A percentile compares a stretch with the other conserved stretches of the same genome.
Conservation (phyloP, 2,329 filamentous ascomycete genomes). For the Fusarium sambucinum region DNA sequence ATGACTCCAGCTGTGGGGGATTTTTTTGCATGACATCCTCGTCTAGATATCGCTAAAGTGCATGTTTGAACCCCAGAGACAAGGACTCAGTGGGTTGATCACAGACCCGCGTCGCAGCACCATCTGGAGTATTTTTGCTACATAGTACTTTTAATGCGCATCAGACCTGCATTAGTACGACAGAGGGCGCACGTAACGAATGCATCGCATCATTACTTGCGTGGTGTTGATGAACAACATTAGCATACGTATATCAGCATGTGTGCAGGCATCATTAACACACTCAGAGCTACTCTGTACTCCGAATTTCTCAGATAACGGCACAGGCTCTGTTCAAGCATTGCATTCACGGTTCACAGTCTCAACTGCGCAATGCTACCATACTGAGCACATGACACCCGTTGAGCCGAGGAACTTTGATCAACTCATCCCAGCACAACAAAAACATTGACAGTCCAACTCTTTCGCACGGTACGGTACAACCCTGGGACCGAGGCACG, state of each 20-base stretch:
- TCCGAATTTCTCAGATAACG: slow-evolving; percentile 35
- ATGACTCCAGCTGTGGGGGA: not conserved
- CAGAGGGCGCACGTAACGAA: not conserved
- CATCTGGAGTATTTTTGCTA: not conserved
- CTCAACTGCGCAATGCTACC: not conserved
- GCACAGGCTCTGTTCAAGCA: slow-evolving; percentile 13
- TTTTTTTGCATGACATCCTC: not conserved
- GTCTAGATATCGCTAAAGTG: slow-evolving; percentile 8
- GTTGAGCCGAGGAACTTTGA: slow-evolving; percentile 30
- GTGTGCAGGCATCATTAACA: slow-evolving; percentile 9
- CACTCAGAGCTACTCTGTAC: slow-evolving; percentile 32
- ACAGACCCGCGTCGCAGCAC: not conserved
- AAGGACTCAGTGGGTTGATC: not conserved
- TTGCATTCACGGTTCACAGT: not conserved
- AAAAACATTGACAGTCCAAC: slow-evolving; percentile 9
- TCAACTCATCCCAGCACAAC: not conserved
- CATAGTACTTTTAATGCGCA: slow-evolving; percentile 6
- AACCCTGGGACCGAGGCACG: slow-evolving; percentile 19
- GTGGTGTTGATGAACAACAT: slow-evolving; percentile 5
- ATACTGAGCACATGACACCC: slow-evolving; percentile 14
- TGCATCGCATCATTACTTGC: slow-evolving; percentile 5
- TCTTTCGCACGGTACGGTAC: slow-evolving; percentile 17
- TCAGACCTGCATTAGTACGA: slow-evolving; percentile 33
- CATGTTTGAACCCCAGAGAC: slow-evolving; percentile 8
- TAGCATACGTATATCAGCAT: not conserved